Percentiles rank a stretch among this genome's conserved stretches.
These are phyloP conservation scores for Coemansia sp. DNA, from an alignment of 192 early-diverging fungal genomes.

Conservation along the genomic window DNA sequence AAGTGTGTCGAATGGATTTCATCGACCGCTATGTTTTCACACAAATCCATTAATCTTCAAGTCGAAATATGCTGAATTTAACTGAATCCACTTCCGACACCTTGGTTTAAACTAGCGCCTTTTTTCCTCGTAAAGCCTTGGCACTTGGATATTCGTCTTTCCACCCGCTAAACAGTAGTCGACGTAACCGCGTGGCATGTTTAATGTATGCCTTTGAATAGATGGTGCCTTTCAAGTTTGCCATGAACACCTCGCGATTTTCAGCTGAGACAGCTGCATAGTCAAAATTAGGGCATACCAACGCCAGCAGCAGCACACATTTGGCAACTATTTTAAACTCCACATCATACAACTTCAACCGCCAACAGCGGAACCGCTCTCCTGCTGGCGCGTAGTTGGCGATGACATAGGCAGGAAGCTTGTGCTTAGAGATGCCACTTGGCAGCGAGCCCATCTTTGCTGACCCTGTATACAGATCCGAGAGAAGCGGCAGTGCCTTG, in stretches of 20 bases:
- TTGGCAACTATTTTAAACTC: neutral
- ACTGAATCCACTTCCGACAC: neutral
- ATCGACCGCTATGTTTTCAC: too few species aligned
- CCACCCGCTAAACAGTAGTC: neutral
- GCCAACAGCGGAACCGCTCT: neutral
- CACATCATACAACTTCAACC: neutral
- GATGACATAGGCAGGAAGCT: neutral
- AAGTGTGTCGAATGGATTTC: too few species aligned
- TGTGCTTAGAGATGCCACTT: neutral
- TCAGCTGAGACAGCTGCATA: neutral
- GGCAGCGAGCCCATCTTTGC: neutral
- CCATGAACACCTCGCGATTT: neutral
- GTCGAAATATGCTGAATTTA: too few species aligned
- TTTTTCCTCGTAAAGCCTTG: neutral
- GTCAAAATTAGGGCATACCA: neutral
- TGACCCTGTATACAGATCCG: neutral
- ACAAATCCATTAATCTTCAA: too few species aligned
- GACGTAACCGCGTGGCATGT: neutral
- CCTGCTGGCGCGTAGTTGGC: neutral
- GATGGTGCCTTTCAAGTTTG: neutral
- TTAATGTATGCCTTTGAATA: neutral
- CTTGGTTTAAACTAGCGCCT: neutral
- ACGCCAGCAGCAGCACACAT: neutral
- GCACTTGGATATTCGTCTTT: neutral
- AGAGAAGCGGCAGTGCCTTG: neutral